Evolutionary conservation across 1,139 yeast species (phyloP), one percentile per base, ranked within the genome.

Genomic region (Geotrichum histeridarum): DNA sequence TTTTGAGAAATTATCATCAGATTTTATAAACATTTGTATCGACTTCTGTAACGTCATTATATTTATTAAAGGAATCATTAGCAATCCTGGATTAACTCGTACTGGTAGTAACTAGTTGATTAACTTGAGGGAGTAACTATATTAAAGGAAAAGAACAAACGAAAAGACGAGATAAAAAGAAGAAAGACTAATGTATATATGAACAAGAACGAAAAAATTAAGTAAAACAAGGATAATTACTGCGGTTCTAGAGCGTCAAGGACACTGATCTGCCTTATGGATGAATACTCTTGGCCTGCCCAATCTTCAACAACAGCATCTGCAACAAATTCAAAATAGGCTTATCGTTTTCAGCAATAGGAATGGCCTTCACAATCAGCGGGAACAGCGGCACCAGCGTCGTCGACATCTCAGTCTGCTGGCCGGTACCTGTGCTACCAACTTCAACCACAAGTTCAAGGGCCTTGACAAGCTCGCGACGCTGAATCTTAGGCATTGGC

Each of bases 401-500:
- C 42, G 32, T 31, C 17, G 11, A 35, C 27, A 22, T 22, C 5
- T 22, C 27, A 22, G 27, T 5, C 5, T 22, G 27, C 27, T 22
- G 3, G 27, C 22, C 33, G 32, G 50, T 33, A 7, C 27, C 27
- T 22, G 27, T 22, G 5, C 27, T 22, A 5, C 27, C 27, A 5
- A 22, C 27, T 22, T 49, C 58, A 6, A 50, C 32, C 15, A 63
- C 59, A 35, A 59, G 60, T 11, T 60, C 48, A 9, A 71, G 58
- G 14, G 70, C 57, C 39, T 58, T 60, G 5, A 61, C 60, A 14
- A 83, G 62, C 61, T 83, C 89, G 8, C 67, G 62, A 33, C 76
- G 74, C 56, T 82, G 81, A 12, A 82, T 67, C 36, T 73, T 71
- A 0, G 85, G 77, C 42, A 81, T 70, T 1, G 91, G 90, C 42